phyloP scores from a whole-genome alignment of 192 early-diverging fungal genomes.

The Linnemannia elongata region DNA sequence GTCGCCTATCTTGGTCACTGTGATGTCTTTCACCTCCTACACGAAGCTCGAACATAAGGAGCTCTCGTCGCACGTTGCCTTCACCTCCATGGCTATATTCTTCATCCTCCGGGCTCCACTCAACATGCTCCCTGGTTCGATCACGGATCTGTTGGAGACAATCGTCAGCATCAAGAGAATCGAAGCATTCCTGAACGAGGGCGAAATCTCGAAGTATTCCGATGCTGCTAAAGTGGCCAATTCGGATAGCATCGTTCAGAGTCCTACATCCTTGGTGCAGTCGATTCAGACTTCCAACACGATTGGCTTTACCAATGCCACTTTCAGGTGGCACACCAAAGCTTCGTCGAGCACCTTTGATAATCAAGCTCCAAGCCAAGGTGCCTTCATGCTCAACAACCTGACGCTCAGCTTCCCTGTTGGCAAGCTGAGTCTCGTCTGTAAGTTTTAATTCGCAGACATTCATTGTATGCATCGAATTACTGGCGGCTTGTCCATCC shows the following conservation, averaged over 20 bases:
- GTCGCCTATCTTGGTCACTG: constrained; percentile 70
- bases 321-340: constrained; percentile 48
- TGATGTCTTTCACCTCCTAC: constrained; percentile 73
- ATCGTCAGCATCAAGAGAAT: constrained; percentile 71
- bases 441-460: constrained; percentile 28
- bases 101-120: constrained; percentile 62
- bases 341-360: background rate
- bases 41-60: constrained; percentile 68
- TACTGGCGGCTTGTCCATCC: no score
- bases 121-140: constrained; percentile 57
- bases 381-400: constrained; percentile 62
- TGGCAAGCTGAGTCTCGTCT: constrained; percentile 63
- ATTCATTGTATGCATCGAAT: background rate
- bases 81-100: constrained; percentile 78
- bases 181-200: constrained; percentile 80
- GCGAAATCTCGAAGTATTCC: constrained; percentile 72
- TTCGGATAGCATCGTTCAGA: background rate
- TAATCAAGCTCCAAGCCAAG: background rate
- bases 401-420: constrained; percentile 62
- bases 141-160: constrained; percentile 51
- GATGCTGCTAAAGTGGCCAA: constrained; percentile 4
- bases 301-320: constrained; percentile 41
- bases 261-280: constrained; percentile 13
- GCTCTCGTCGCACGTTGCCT: constrained; percentile 74
- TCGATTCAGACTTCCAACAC: background rate